These are phyloP conservation scores for Wallacemonas sp. DNA, from an alignment of 208 protist species.

Conservation along the genomic window DNA sequence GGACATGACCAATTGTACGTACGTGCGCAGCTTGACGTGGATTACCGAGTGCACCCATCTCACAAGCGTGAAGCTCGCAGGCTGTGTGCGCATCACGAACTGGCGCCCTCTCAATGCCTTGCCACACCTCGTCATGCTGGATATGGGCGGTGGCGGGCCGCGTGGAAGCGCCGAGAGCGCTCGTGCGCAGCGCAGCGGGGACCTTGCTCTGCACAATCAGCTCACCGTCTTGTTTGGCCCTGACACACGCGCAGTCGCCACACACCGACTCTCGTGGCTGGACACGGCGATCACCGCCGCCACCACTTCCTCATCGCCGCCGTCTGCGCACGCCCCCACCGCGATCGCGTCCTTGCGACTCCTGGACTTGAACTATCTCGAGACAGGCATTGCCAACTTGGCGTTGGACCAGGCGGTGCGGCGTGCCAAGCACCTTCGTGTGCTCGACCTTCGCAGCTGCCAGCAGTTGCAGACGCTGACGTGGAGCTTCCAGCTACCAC, in stretches of 20 bases:
- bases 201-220: no score
- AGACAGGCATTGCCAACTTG: slow-evolving; percentile 1
- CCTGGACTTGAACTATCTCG: background rate
- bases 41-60: background rate
- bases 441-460: slow-evolving; percentile 2
- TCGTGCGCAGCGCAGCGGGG: background rate
- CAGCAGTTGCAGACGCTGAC: slow-evolving; percentile 6
- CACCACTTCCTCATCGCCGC: no score
- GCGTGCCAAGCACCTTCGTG: background rate
- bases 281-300: no score
- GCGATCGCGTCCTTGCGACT: background rate
- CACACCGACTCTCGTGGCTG: background rate
- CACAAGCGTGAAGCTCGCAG: background rate
- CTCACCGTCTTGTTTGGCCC: no score
- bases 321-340: no score
- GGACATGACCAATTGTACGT: background rate
- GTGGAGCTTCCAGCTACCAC: slow-evolving; percentile 16
- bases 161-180: background rate
- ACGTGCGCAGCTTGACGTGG: slow-evolving; percentile 6
- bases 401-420: slow-evolving; percentile 3
- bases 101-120: background rate
- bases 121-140: background rate
- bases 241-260: background rate
- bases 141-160: background rate
- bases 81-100: slow-evolving; percentile 12